Evolutionary conservation across 2,329 filamentous ascomycete species (phyloP), one percentile per base, ranked within the genome.

Genomic region (Gnomoniopsis smithogilvyi): DNA sequence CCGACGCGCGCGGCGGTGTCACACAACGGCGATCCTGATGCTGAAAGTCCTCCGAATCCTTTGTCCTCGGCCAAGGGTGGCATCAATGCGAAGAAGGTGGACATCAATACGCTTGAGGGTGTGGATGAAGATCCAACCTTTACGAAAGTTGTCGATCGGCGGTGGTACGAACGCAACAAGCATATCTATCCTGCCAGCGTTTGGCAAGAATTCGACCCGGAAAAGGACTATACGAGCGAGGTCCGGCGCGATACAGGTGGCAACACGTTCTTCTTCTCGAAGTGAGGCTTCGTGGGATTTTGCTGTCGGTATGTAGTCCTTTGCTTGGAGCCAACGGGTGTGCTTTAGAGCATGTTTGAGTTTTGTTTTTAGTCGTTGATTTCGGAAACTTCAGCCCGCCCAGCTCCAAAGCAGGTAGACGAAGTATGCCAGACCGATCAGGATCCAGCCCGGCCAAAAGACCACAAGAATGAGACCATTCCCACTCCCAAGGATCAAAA

Each of bases 81-180:
- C 4, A 67, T 70, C 46, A 73, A 71, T 58, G 50, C n/a, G 38
- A 64, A 67, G 6, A 71, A 78, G 3, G 73, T 78, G 15, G 78
- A 81, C 51, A 77, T 86, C 50, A 76, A 74, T 43, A 79, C 80
- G 55, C 81, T 88, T 14, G 94, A 97, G 75, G 94, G 94, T 15
- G 86, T 81, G 26, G 74, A 80, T 45, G 90, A 95, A 62, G 93
- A 98, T 66, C 87, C 93, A 1, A 83, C 83, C 3, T 75, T 90
- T 63, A 98, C 94, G 3, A 98, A 97, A 71, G 93, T 99, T 3
- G 94, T 99, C 3, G 94, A 99, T 76, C 84, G 95, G 61, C 81
- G 95, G 61, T 99, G 95, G 95, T 99, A 97, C 72, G 92, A 97
- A 78, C 85, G 88, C 69, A 97, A 98, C 72, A 99, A 98, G 75